Evolutionary conservation across 2,329 filamentous ascomycete genomes (phyloP), one percentile per base, ranked within the genome.

Genomic region (Apiospora saccharicola): DNA sequence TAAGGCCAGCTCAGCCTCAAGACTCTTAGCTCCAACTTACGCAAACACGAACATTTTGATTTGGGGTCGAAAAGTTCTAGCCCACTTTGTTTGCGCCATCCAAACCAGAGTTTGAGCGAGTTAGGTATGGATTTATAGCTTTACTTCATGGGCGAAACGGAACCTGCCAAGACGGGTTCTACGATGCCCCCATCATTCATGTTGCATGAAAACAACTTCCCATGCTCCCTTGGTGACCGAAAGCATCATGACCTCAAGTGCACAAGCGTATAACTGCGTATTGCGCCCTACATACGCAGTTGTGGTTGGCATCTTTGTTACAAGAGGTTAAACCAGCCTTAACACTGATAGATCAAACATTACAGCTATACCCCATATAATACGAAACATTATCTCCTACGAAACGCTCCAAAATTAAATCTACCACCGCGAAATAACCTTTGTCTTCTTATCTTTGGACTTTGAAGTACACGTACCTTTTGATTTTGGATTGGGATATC

Each of bases 1-100:
- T 34, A 41, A 64, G 57, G 57, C 57, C 57, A 64, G 57, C 57
- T 64, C 57, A 64, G 57, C 57, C 57, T 64, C 57, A 41, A 41
- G 34, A 10, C 22, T 41, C 57, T 61, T 37, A 19, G 57, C 57
- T 61, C 53, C 30, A 61, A 61, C 30, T 61, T 34, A 37, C 24
- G 19, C 57, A n/a, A 64, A 64, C 57, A 64, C 57, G 57, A 64
- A n/a, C 57, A 64, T 41, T 41, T 64, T 64, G 57, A 64, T 41
- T 64, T 64, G 57, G 57, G 57, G 57, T 41, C 34, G 57, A 64
- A 34, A 3, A 64, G 57, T 37, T 41, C 30, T 41, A 41, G 57
- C 57, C 57, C 57, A 64, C 57, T 64, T 64, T 41, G 57, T 64
- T 64, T 64, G 57, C 57, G 57, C 57, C 30, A 64, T 64, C 34